phyloP scores from a whole-genome alignment of 305 asterid species.

The Vinca major region DNA sequence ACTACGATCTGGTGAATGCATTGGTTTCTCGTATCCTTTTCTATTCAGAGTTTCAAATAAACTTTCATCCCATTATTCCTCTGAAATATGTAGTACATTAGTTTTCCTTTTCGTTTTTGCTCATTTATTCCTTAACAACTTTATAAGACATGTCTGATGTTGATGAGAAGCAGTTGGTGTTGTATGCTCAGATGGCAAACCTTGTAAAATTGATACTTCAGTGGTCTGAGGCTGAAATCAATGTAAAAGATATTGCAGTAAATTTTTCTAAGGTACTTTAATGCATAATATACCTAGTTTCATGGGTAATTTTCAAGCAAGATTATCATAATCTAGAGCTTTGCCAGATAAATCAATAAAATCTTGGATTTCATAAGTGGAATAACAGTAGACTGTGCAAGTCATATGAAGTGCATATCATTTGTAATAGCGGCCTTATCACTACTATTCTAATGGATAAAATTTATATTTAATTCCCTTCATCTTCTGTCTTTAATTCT shows the following conservation, averaged over 20 bases:
- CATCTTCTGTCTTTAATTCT: not conserved
- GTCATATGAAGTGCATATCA: not conserved
- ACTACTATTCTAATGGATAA: not conserved
- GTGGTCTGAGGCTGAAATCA: conserved; percentile 56
- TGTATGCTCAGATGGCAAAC: conserved; percentile 95
- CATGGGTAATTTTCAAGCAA: not conserved
- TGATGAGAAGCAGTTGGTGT: conserved; percentile 59
- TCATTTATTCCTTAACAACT: conserved; percentile 28
- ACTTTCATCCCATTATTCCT: conserved; percentile 4
- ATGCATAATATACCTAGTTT: conserved; percentile 4
- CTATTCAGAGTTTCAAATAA: conserved; percentile 10
- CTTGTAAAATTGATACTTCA: conserved; percentile 74
- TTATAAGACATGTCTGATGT: conserved; percentile 58
- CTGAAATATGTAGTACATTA: conserved; percentile 8
- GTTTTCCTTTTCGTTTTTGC: conserved; percentile 5
- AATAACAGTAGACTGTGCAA: not conserved
- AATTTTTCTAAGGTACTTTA: conserved; percentile 66
- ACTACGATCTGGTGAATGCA: conserved; percentile 52
- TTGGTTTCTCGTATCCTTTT: conserved; percentile 94
- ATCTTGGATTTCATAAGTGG: not conserved
- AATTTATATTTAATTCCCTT: not conserved
- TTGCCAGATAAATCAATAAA: not conserved
- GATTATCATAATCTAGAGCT: not conserved
- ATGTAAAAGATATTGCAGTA: conserved; percentile 73
- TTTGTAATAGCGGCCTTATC: not conserved